These are phyloP conservation scores for Microdochium paspali DNA, from an alignment of 2,329 filamentous ascomycete genomes.

Conservation along the genomic window DNA sequence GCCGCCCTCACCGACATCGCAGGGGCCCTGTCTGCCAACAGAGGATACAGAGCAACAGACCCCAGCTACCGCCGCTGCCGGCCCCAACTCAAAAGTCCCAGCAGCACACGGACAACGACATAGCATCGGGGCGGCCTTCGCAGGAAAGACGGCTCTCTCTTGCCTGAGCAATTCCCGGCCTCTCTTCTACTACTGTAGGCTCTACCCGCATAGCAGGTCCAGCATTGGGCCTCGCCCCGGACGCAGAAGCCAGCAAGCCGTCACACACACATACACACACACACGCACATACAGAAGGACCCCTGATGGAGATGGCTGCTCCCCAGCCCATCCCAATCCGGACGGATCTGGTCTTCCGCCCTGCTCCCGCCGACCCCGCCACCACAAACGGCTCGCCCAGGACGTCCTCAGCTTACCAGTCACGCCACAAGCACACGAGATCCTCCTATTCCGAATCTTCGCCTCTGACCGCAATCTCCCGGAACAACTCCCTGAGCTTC, in stretches of 20 bases:
- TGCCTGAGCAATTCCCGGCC: too few relatives aligned
- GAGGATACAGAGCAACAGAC: too few relatives aligned
- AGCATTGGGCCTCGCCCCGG: too few relatives aligned
- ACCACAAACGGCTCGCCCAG: constrained; percentile 14
- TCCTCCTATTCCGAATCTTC: constrained; percentile 54
- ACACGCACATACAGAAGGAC: constrained; percentile 1
- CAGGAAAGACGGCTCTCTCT: too few relatives aligned
- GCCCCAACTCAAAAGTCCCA: too few relatives aligned
- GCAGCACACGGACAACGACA: too few relatives aligned
- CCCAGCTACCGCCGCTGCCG: too few relatives aligned
- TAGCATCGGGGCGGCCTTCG: too few relatives aligned
- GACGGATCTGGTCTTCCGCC: constrained; percentile 20
- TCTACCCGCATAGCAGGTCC: not conserved
- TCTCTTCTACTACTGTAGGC: too few relatives aligned
- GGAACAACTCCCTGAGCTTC: constrained; percentile 53
- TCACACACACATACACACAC: constrained; percentile 1
- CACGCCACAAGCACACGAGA: constrained; percentile 50
- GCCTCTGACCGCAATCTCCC: constrained; percentile 36
- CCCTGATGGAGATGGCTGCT: constrained; percentile 13
- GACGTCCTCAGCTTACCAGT: constrained; percentile 9
- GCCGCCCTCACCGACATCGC: constrained; percentile 1
- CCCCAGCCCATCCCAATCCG: constrained; percentile 21
- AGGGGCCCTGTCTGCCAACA: not conserved
- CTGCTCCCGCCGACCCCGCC: constrained; percentile 15
- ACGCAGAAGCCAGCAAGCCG: not conserved